These are phyloP conservation scores for Colletotrichum tamarilloi DNA, from an alignment of 2,329 filamentous ascomycete species.

Conservation along the genomic window DNA sequence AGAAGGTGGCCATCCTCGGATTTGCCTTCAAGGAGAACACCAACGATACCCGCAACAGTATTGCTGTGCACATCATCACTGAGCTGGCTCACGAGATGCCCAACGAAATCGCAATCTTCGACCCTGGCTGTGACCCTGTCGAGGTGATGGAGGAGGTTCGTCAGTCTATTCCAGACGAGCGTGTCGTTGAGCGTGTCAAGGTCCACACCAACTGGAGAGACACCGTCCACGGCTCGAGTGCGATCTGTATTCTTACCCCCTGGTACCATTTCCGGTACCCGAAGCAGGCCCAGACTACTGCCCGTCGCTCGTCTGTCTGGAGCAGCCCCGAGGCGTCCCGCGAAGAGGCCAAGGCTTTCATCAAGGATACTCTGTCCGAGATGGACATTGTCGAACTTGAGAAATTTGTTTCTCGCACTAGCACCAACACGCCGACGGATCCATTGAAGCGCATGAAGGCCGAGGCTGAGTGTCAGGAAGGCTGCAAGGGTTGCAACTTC, in stretches of 20 bases:
- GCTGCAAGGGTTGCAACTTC: constrained; percentile 59
- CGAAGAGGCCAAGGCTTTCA: constrained; percentile 30
- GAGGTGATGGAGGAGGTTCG: constrained; percentile 63
- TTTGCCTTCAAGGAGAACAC: constrained; percentile 87
- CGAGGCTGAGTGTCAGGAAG: constrained; percentile 58
- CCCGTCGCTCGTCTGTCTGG: constrained; percentile 34
- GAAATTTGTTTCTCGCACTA: constrained; percentile 36
- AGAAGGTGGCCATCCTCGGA: constrained; percentile 79
- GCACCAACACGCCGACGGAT: constrained; percentile 53
- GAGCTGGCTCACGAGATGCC: constrained; percentile 73
- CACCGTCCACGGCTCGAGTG: constrained; percentile 43
- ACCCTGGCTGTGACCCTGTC: constrained; percentile 69
- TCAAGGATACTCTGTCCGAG: constrained; percentile 39
- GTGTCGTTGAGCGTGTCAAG: constrained; percentile 69
- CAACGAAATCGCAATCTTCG: constrained; percentile 74
- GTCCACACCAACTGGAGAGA: constrained; percentile 55
- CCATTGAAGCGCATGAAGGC: constrained; percentile 52
- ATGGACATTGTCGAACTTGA: constrained; percentile 43
- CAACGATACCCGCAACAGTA: constrained; percentile 77
- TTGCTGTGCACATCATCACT: constrained; percentile 75
- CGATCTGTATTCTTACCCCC: constrained; percentile 62
- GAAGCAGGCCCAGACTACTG: constrained; percentile 36
- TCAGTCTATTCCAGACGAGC: constrained; percentile 58
- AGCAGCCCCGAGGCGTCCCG: constrained; percentile 23
- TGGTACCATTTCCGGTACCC: constrained; percentile 61